Percentiles rank a stretch among this genome's conserved stretches.
Conservation (phyloP, 768 basidiomycete genomes). For the Hygrophorus pudorinus region DNA sequence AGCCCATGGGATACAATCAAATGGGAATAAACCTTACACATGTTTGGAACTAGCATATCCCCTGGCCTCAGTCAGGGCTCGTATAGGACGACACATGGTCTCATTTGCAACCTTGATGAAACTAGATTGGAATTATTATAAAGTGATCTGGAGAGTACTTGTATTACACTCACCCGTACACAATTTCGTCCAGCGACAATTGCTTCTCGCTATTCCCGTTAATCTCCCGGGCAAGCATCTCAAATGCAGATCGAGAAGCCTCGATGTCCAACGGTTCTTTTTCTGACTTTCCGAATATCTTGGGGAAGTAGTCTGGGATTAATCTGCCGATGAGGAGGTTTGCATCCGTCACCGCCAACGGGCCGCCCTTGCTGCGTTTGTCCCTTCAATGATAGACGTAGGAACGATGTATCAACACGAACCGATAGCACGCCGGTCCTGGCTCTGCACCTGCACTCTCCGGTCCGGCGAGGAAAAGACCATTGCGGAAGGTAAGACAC, state of each 20-base stretch:
- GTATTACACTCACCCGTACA: conserved; percentile 57
- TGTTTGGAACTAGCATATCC: conserved; percentile 80
- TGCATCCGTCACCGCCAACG: conserved; percentile 86
- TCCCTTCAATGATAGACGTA: not conserved
- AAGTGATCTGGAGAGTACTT: not conserved
- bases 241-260: conserved; percentile 60
- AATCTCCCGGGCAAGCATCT: conserved; percentile 57
- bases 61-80: conserved; percentile 81
- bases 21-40: conserved; percentile 25
- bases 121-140: conserved; percentile 25
- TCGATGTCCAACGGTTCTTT: conserved; percentile 74
- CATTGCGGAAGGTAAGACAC: conserved; percentile 80
- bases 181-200: conserved; percentile 71
- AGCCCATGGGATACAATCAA: not conserved
- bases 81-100: conserved; percentile 91
- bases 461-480: conserved; percentile 85
- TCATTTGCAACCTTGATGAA: conserved; percentile 97
- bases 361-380: conserved; percentile 70
- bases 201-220: conserved; percentile 47
- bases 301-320: conserved; percentile 86
- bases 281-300: conserved; percentile 88
- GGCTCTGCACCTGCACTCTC: conserved; percentile 92
- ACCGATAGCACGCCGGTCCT: conserved; percentile 88
- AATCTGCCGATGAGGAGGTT: conserved; percentile 86
- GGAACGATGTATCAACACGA: conserved; percentile 12